Conservation (phyloP, 805 yeast genomes). For the Teunomyces cretensis region DNA sequence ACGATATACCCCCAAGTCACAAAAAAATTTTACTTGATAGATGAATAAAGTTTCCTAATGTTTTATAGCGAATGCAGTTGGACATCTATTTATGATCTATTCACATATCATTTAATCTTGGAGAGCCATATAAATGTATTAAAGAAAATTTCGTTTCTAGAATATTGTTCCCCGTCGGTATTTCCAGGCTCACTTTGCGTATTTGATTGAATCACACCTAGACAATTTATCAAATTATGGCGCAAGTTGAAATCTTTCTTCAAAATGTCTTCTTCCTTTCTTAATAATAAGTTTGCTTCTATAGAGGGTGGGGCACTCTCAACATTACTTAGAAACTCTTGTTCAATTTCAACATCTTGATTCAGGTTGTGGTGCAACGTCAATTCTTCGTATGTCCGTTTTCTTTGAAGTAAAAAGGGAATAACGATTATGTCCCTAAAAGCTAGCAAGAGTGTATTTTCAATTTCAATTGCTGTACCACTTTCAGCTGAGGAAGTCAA, state of each 20-base stretch:
- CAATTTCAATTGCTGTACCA: conserved; percentile 22
- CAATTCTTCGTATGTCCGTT: neutral
- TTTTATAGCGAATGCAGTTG: too few species aligned
- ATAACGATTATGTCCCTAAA: conserved; percentile 27
- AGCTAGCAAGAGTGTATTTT: conserved; percentile 23
- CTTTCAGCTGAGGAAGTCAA: neutral
- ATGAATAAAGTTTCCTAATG: too few species aligned
- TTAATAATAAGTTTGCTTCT: neutral
- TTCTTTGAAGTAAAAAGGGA: conserved; percentile 24
- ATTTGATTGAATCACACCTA: conserved; percentile 18
- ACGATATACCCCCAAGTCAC: too few species aligned
- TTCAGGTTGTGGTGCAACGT: neutral
- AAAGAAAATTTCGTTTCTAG: conserved; percentile 15
- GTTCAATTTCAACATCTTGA: neutral
- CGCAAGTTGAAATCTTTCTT: conserved; percentile 7
- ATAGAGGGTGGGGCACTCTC: neutral
- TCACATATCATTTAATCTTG: neutral
- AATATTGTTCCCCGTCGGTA: conserved; percentile 21
- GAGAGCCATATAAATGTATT: conserved; percentile 23
- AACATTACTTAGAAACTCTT: too few species aligned
- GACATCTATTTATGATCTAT: too few species aligned
- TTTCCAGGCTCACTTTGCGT: conserved; percentile 15
- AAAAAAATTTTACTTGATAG: too few species aligned
- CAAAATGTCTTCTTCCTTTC: conserved; percentile 10
- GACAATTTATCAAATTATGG: conserved; percentile 16